These are phyloP conservation scores for Pythium grandisporangium DNA, from an alignment of 352 stramenopile species.

Conservation along the genomic window DNA sequence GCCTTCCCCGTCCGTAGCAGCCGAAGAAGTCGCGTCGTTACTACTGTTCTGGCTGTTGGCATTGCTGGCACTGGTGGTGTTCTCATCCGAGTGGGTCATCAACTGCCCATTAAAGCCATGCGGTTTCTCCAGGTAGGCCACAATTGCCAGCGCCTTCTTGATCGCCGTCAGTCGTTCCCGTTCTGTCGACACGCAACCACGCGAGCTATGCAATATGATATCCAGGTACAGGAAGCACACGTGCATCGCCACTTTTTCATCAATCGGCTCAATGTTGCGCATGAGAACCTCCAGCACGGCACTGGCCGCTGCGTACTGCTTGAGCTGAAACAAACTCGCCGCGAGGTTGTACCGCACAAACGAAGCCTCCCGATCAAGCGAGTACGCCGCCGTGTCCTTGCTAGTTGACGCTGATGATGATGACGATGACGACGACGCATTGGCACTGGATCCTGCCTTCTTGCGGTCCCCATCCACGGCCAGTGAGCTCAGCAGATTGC, in stretches of 20 bases:
- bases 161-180: constrained; percentile 47
- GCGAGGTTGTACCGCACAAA: constrained; percentile 90
- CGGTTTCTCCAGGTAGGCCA: constrained; percentile 87
- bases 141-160: constrained; percentile 80
- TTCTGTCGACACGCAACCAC: constrained; percentile 78
- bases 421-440: neutral
- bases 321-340: constrained; percentile 78
- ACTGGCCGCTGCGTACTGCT: constrained; percentile 86
- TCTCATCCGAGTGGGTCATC: constrained; percentile 27
- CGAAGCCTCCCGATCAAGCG: constrained; percentile 75
- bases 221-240: constrained; percentile 91
- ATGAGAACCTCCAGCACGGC: constrained; percentile 81
- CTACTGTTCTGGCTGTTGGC: too few species aligned
- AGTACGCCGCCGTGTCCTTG: constrained; percentile 28
- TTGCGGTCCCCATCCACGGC: constrained; percentile 31
- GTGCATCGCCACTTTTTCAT: constrained; percentile 89
- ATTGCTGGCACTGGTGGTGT: constrained; percentile 9
- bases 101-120: constrained; percentile 83
- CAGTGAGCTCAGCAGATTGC: constrained; percentile 40
- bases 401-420: constrained; percentile 16
- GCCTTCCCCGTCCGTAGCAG: constrained; percentile 27
- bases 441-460: constrained; percentile 12
- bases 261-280: constrained; percentile 85
- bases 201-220: constrained; percentile 85
- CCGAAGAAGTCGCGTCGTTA: too few species aligned